These are phyloP conservation scores for Durusdinium trenchii DNA, from an alignment of 73 alveolate genomes.

Conservation along the genomic window DNA sequence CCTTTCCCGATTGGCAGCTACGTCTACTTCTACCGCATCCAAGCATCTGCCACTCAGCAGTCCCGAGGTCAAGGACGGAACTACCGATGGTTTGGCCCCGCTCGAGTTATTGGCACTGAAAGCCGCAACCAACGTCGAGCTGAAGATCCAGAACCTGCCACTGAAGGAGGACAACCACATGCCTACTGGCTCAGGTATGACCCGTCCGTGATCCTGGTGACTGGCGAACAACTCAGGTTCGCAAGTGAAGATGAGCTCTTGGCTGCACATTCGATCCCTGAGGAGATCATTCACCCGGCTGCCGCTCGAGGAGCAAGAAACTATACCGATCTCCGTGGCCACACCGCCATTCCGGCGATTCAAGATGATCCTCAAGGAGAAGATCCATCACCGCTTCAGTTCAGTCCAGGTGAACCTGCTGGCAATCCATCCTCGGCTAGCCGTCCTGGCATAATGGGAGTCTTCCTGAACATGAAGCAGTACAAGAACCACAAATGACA, in stretches of 20 bases:
- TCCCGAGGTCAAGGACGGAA: not conserved
- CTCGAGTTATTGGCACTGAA: no score
- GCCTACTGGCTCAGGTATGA: no score
- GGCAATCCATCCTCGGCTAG: no score
- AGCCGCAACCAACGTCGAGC: not conserved
- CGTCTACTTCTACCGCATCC: slow-evolving; percentile 1
- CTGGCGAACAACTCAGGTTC: slow-evolving; percentile 4
- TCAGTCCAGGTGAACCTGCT: no score
- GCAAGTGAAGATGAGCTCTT: not conserved
- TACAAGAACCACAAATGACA: no score
- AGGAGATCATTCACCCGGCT: not conserved
- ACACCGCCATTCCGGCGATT: no score
- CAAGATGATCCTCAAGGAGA: no score
- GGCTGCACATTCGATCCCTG: not conserved
- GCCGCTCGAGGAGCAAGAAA: not conserved
- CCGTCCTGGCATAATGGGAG: no score
- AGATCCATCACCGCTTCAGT: no score
- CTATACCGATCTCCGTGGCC: not conserved
- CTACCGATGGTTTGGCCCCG: not conserved
- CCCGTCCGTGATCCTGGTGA: no score
- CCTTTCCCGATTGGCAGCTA: not conserved
- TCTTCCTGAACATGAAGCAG: no score
- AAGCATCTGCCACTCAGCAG: no score
- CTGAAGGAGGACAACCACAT: slow-evolving; percentile 1
- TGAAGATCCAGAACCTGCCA: not conserved